phyloP scores from a whole-genome alignment of 306 rosid genomes.

The Comarum palustre region DNA sequence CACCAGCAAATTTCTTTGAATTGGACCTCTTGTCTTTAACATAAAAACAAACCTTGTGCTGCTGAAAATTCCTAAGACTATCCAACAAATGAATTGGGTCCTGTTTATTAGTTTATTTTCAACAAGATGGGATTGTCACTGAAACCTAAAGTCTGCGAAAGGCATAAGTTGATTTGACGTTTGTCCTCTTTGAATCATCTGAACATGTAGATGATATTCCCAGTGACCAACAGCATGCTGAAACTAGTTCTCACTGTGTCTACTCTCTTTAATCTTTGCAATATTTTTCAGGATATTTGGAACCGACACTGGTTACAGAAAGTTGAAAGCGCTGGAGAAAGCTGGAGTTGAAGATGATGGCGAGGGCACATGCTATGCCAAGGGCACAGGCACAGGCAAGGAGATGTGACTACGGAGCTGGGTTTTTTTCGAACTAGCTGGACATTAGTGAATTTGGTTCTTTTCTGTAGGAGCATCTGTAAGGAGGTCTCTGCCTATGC shows the following conservation, averaged over 20 bases:
- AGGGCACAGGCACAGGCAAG: slow-evolving; percentile 34
- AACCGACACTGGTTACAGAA: slow-evolving; percentile 79
- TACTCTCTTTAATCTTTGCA: background rate
- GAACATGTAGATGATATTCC: background rate
- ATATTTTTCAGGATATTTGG: slow-evolving; percentile 65
- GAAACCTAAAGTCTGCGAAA: background rate
- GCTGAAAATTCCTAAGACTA: background rate
- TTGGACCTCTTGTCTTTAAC: background rate
- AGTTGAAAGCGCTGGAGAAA: slow-evolving; percentile 67
- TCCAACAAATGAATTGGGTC: background rate
- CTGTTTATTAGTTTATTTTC: background rate
- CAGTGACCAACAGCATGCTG: background rate
- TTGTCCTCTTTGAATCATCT: background rate
- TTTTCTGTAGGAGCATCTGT: slow-evolving; percentile 27
- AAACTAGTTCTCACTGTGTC: background rate
- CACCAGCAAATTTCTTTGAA: too few species aligned
- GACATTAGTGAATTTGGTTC: slow-evolving; percentile 32
- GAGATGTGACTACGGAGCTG: slow-evolving; percentile 30
- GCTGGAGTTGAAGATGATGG: slow-evolving; percentile 37
- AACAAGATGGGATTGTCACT: background rate
- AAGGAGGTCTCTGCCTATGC: slow-evolving; percentile 30
- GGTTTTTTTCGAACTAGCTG: slow-evolving; percentile 11
- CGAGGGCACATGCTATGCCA: slow-evolving; percentile 35
- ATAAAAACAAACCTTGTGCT: background rate
- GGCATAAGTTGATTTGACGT: background rate